Base-by-base conservation (phyloP, 1,139 yeast species). In the Sugiyamaella grinbergsii region DNA sequence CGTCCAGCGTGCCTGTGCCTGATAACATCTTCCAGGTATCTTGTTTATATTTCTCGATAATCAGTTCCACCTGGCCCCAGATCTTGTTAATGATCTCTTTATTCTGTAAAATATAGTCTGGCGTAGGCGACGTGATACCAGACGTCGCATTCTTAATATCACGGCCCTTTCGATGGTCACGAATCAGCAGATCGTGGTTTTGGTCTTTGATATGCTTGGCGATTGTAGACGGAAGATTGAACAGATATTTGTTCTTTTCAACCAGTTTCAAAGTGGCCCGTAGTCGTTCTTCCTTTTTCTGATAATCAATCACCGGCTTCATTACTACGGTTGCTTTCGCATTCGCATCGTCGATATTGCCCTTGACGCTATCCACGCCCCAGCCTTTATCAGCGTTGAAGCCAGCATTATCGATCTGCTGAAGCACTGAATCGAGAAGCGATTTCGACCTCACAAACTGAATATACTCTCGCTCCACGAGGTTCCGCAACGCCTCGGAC, bases 371-470 rank as follows among this genome's bases (percentile, higher is more conserved):
- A 6, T 51, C 60, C 29, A 70, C 56, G 3, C 73, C 72, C 65
- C 68, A 70, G 13, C 62, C 67, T 8, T 65, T 56, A 19, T 72
- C 75, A 24, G 72, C 71, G 41, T 60, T 61, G 50, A 74, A 64
- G 5, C 76, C 76, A 23, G 70, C 59, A 37, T 66, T 60, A 28
- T 73, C 68, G 57, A 82, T 78, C 55, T 79, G 82, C 22, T 69
- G 71, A 54, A 80, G 76, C 2, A 83, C 81, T 28, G 76, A 74
- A 61, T 83, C 90, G 19, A 84, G 67, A 8, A 79, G 72, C 15
- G 85, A 79, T 66, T 93, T 93, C 50, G 91, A 81, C 60, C 82
- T 80, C 45, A 91, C 85, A 59, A 90, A 89, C 59, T 80, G 77
- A 50, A 81, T 79, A 63, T 82, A 90, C 64, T 91, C 93, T 20